Base-by-base conservation (phyloP, 257 asterid genomes). In the Lavandula angustifolia region DNA sequence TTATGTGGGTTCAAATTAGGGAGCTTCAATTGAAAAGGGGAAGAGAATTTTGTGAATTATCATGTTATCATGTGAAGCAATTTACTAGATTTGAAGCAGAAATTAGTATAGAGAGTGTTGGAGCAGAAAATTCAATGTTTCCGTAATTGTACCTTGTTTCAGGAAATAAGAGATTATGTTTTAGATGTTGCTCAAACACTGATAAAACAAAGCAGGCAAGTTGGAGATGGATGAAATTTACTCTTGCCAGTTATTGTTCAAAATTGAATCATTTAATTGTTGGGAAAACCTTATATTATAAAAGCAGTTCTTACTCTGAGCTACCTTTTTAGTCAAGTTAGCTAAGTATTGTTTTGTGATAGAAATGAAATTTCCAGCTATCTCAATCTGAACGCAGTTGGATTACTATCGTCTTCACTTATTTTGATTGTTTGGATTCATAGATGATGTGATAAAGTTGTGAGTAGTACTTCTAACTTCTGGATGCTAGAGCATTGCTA, bases 1-100 rank as follows among this genome's bases (percentile, higher is more conserved):
- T 43, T 43, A 38, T 67, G 12, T 14, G 37, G 57, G 27, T 56
- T 67, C 41, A 32, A 16, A 6, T 56, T 47, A 32, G 47, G 49
- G 18, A 52, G 27, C 49, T 60, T 31, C 9, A 29, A 9, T 60
- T 9, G 41, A 50, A 22, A 43, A 37, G 3, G 62, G 35, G 40
- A 49, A 41, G 56, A 38, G 13, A 40, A 54, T 31, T 64, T 64
- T 22, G 14, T 64, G 62, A 42, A 29, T 41, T 59, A 14, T 16
- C 6, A 2, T 8, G 7, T 35, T 54, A 9, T 56, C 27, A 2
- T 17, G 54, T 48, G 71, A 64, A 47, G 18, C 6, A 22, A 6
- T 44, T 70, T 8, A 10, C 38, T 4, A 51, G 40, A 22, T 37
- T 48, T 63, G 47, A 4, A 64, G 70, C 47, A 18, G 43, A 29